A percentile compares a stretch with the other conserved stretches of the same genome.
These are phyloP conservation scores for Kickxella alabastrina DNA, from an alignment of 192 early-diverging fungal genomes.

Conservation along the genomic window DNA sequence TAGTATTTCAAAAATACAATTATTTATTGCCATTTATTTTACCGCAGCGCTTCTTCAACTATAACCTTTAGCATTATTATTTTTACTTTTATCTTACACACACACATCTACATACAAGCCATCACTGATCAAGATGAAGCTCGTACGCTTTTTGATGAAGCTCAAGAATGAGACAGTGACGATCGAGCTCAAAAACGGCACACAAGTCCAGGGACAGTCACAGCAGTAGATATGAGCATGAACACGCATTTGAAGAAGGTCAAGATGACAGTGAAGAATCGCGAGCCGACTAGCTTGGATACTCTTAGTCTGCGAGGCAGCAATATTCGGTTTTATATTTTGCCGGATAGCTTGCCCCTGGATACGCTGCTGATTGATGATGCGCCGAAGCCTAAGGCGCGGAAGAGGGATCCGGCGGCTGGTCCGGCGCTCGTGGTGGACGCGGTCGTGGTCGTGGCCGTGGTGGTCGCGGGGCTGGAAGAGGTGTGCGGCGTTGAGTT, in stretches of 20 bases:
- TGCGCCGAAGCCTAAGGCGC: slow-evolving; percentile 87
- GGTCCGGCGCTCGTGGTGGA: slow-evolving; percentile 29
- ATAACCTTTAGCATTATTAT: too few species aligned
- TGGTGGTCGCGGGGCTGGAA: slow-evolving; percentile 61
- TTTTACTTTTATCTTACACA: not conserved
- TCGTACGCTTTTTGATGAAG: slow-evolving; percentile 92
- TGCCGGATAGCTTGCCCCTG: slow-evolving; percentile 91
- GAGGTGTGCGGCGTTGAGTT: slow-evolving; percentile 51
- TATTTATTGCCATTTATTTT: too few species aligned
- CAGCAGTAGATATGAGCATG: slow-evolving; percentile 98
- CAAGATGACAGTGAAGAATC: slow-evolving; percentile 96
- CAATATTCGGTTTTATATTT: slow-evolving; percentile 91
- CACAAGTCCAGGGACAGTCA: slow-evolving; percentile 95
- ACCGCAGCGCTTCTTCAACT: not conserved
- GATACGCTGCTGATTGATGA: slow-evolving; percentile 97
- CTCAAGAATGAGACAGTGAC: slow-evolving; percentile 95
- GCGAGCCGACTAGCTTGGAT: slow-evolving; percentile 86
- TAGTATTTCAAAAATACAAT: too few species aligned
- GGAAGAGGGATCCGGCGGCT: slow-evolving; percentile 63
- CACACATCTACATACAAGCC: not conserved
- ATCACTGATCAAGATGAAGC: slow-evolving; percentile 34
- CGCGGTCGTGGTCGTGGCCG: slow-evolving; percentile 70
- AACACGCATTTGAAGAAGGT: slow-evolving; percentile 98
- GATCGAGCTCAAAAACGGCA: slow-evolving; percentile 98
- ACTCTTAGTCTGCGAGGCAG: slow-evolving; percentile 93